Evolutionary conservation across 2,329 filamentous ascomycete species (phyloP).

Genomic region (Verticillium albo-atrum): DNA sequence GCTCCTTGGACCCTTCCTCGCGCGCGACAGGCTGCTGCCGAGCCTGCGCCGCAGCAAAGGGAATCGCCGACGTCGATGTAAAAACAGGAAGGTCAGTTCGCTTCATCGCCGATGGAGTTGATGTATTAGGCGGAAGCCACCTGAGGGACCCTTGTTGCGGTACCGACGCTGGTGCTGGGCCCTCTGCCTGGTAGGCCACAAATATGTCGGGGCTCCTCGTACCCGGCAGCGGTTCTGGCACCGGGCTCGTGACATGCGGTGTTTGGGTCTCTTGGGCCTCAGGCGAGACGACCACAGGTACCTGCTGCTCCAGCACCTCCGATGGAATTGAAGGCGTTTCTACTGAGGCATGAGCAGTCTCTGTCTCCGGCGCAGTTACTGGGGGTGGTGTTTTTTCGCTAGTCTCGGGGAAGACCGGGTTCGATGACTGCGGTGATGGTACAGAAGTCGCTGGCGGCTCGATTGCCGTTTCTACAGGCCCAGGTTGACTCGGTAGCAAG

Average conservation of each 20-base stretch:
- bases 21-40: not conserved
- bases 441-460: not conserved
- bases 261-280: not conserved
- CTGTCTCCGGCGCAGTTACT: not conserved
- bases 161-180: constrained; percentile 35
- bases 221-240: constrained; percentile 11
- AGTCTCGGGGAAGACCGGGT: no score
- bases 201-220: constrained; percentile 34
- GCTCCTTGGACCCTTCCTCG: not conserved
- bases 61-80: constrained; percentile 40
- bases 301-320: not conserved
- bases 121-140: constrained; percentile 47
- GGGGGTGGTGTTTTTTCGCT: not conserved
- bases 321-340: not conserved
- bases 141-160: constrained; percentile 35
- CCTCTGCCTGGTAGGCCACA: constrained; percentile 52
- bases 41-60: constrained; percentile 30
- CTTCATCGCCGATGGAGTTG: constrained; percentile 28
- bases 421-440: not conserved
- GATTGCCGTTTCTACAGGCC: not conserved
- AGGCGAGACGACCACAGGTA: not conserved
- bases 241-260: constrained; percentile 2
- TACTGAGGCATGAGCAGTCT: not conserved
- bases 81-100: constrained; percentile 31
- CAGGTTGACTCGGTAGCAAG: not conserved